Base-by-base conservation (phyloP, 257 asterid genomes). In the Jaltomata sinuosa region DNA sequence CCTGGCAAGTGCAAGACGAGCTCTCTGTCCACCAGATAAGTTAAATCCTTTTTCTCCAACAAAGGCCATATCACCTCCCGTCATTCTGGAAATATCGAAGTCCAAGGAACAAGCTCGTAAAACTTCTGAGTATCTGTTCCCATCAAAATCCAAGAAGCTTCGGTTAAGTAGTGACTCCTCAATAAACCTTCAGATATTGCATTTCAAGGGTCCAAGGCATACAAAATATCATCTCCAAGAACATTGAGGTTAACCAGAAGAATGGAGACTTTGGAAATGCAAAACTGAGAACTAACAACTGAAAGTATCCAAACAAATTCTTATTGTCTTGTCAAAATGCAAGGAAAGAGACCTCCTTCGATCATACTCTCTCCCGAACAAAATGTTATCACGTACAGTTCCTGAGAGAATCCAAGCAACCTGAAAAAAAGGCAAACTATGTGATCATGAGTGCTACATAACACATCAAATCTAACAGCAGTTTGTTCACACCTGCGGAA, bases 1-100 rank as follows among this genome's bases (percentile, higher is more conserved):
- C 99, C 98, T 92, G 52, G 98, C 99, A 81, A 96, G 95, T 49
- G 98, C 97, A 84, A 95, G 91, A 86, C 99, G 98, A 81, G 98
- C 95, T 87, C 92, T 87, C 91, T 95, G 99, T 80, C 99, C 99
- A 62, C 98, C 99, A 50, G 99, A 95, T 85, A 95, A 91, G 74
- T 93, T 95, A 84, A 89, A 83, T 86, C 99, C 99, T 89, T 96
- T 94, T 89, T 94, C 99, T 53, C 99, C 98, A 86, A 94, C 89
- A 85, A 83, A 86, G 84, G 98, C 93, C 97, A 91, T 91, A 86
- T 94, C 98, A 81, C 98, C 98, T 88, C 98, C 97, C 67, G 87
- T 72, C 99, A 96, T 96, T 83, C 92, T 85, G 69, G 98, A 94
- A 86, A 94, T 88, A 87, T 96, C 99, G 54, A 90, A 86, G 87